Percentiles rank a stretch among this genome's conserved stretches.
Evolutionary conservation across 441 rosid species (phyloP).

Genomic region (Gossypium trilobum): DNA sequence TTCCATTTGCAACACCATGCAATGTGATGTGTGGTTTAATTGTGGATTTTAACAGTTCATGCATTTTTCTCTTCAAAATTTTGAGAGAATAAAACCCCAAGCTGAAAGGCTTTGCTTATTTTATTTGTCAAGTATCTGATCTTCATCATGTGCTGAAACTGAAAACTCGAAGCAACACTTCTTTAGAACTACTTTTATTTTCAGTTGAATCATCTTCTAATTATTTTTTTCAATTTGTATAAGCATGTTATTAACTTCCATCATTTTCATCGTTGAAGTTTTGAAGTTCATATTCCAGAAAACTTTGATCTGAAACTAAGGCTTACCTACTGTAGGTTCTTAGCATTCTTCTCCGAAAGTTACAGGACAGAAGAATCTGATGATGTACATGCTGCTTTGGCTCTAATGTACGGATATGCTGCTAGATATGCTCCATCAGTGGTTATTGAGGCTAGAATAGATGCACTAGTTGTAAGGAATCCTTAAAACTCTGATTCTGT

Average conservation of each 20-base stretch:
- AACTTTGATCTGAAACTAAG: slow-evolving; percentile 9
- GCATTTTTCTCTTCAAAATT: background rate
- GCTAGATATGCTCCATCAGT: slow-evolving; percentile 96
- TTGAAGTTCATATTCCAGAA: background rate
- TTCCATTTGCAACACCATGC: slow-evolving; percentile 4
- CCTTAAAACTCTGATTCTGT: slow-evolving; percentile 3
- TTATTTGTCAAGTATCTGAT: background rate
- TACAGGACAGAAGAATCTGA: slow-evolving; percentile 80
- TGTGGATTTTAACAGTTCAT: slow-evolving; percentile 7
- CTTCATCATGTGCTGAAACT: background rate
- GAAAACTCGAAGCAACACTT: background rate
- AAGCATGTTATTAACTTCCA: background rate
- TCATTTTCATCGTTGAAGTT: background rate
- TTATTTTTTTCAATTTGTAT: background rate
- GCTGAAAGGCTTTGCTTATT: slow-evolving; percentile 5
- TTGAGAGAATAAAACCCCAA: background rate
- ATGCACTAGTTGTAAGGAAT: slow-evolving; percentile 83
- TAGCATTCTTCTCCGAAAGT: slow-evolving; percentile 77
- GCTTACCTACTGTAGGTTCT: slow-evolving; percentile 45
- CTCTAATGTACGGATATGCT: slow-evolving; percentile 99
- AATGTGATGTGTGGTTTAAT: background rate
- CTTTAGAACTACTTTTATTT: background rate
- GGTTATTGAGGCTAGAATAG: slow-evolving; percentile 96
- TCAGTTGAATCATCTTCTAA: background rate
- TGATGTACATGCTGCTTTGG: slow-evolving; percentile 98